Evolutionary conservation across 1,284 basidiomycete genomes (phyloP).

Genomic region (Boletus sp.): DNA sequence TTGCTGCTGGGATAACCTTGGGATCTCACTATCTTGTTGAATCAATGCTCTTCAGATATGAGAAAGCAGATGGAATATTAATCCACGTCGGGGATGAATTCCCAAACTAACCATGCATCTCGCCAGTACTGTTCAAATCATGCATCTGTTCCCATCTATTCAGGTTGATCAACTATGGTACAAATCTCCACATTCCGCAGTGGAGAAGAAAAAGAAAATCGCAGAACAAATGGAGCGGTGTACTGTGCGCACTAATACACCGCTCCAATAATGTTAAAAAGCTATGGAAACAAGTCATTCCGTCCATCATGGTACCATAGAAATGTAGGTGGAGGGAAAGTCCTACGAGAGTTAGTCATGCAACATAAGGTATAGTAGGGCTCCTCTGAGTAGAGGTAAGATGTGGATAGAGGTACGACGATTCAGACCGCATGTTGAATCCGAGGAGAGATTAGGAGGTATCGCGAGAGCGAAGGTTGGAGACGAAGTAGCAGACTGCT

Average conservation of each 20-base stretch:
- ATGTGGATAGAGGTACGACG: slow-evolving; percentile 8
- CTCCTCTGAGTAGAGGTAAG: slow-evolving; percentile 13
- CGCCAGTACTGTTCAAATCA: not conserved
- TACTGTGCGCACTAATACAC: slow-evolving; percentile 2
- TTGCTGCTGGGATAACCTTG: no score
- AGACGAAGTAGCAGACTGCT: not conserved
- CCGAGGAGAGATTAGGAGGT: slow-evolving; percentile 15
- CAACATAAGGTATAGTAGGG: slow-evolving; percentile 27
- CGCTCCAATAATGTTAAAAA: slow-evolving; percentile 28
- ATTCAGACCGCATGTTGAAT: slow-evolving; percentile 7
- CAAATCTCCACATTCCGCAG: slow-evolving; percentile 4
- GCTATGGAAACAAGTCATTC: slow-evolving; percentile 21
- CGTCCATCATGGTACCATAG: slow-evolving; percentile 20
- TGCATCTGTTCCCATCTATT: slow-evolving; percentile 7
- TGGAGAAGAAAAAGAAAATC: not conserved
- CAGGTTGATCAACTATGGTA: slow-evolving; percentile 5
- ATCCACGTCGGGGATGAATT: no score
- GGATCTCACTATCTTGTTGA: no score
- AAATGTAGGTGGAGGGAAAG: slow-evolving; percentile 11
- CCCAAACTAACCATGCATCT: no score
- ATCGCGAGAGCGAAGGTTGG: slow-evolving; percentile 15
- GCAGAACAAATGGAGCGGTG: slow-evolving; percentile 12
- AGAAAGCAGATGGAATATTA: no score
- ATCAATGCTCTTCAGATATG: no score
- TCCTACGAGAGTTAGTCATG: slow-evolving; percentile 28